Evolutionary conservation across 108 stramenopile species (phyloP), one percentile per base, ranked within the genome.

Genomic region (Cyclotella cryptica): DNA sequence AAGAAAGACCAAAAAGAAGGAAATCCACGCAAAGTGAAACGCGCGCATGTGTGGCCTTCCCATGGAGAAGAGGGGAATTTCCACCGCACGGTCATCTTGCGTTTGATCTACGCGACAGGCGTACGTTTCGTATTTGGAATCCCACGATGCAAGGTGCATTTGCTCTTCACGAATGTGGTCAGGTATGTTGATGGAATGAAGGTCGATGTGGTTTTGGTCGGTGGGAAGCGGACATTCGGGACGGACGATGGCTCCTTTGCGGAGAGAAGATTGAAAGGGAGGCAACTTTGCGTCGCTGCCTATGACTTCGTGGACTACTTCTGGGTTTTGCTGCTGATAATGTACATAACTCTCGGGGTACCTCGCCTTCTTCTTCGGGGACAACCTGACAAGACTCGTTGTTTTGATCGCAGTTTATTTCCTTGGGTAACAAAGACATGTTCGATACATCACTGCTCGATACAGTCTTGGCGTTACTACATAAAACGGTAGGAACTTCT

Each of bases 11-110:
- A 79, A 54, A 76, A 91, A 91, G 77, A 88, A 87, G 45, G 85
- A 29, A 19, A 87, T 30, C 91, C 93, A 94, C 13, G 84, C 77
- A 71, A 69, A 80, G 79, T 97, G 96, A 76, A 97, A 97, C 15
- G 93, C 92, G 44, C 96, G 78, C 93, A 93, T 94, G 79, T 96
- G 95, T 14, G 95, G 95, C 24, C 93, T 80, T 52, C 78, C 57
- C 12, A 80, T 62, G 19, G 49, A 75, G 71, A 61, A 79, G 10
- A 85, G n/a, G 26, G 68, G 51, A 26, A 88, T 89, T 66, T 89
- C 88, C 2, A 86, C 81, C 29, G 86, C 78, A 22, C 85, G 69
- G 65, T 89, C 88, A 30, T 79, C 85, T 54, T 87, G 86, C 13
- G 61, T 55, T 64, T 66, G 80, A 63, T 89, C 85, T 17, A 89